These are phyloP conservation scores for Backusella tarrabulga DNA, from an alignment of 192 early-diverging fungal genomes.

Conservation along the genomic window DNA sequence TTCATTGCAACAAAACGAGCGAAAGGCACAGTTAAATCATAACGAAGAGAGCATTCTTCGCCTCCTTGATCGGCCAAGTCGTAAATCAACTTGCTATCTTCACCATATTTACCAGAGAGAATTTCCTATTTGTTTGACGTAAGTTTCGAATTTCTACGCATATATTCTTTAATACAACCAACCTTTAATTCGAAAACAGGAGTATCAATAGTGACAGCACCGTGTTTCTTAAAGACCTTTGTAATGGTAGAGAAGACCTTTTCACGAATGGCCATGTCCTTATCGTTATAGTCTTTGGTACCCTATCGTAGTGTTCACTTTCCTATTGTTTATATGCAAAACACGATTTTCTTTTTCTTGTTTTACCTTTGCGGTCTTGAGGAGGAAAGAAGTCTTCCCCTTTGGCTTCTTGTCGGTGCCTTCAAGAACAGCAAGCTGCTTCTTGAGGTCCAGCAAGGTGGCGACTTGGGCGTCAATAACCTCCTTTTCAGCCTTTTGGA, in stretches of 20 bases:
- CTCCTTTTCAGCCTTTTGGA: constrained; percentile 55
- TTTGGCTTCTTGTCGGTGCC: constrained; percentile 32
- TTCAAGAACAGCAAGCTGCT: constrained; percentile 48
- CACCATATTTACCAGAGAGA: constrained; percentile 95
- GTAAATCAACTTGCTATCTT: constrained; percentile 98
- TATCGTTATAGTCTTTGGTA: constrained; percentile 91
- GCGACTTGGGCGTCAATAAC: constrained; percentile 58
- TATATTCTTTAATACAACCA: neutral
- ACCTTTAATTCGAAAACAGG: constrained; percentile 95
- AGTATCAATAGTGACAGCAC: constrained; percentile 97
- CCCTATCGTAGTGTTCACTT: constrained; percentile 50
- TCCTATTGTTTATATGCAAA: neutral
- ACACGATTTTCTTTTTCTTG: neutral
- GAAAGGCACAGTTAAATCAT: constrained; percentile 98
- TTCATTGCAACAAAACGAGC: constrained; percentile 96
- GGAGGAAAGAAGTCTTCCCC: constrained; percentile 50
- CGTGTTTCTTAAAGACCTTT: constrained; percentile 91
- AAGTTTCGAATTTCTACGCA: neutral
- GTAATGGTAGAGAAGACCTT: constrained; percentile 88
- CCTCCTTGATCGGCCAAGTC: constrained; percentile 97
- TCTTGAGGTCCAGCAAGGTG: constrained; percentile 59
- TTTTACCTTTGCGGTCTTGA: constrained; percentile 80
- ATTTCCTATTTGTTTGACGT: constrained; percentile 60
- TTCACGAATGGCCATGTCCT: constrained; percentile 97
- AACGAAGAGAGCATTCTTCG: constrained; percentile 91